These are phyloP conservation scores for Myrica gale DNA, from an alignment of 306 rosid species.

Conservation along the genomic window DNA sequence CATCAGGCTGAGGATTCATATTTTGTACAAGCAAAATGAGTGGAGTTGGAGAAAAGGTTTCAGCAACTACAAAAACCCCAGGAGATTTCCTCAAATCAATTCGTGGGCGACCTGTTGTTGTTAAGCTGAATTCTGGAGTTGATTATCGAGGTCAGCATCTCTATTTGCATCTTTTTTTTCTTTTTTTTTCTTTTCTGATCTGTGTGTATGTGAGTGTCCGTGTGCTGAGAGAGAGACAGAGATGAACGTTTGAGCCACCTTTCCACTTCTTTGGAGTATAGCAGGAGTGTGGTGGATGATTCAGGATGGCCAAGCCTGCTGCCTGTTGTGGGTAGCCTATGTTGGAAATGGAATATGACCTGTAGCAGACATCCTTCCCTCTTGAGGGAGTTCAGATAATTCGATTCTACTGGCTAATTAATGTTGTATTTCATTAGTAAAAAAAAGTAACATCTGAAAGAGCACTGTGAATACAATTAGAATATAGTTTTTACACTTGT, in stretches of 20 bases:
- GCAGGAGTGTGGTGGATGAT: neutral
- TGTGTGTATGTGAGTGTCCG: neutral
- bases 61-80: constrained; percentile 74
- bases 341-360: neutral
- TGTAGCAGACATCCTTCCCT: neutral
- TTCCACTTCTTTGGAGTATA: neutral
- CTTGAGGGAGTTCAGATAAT: neutral
- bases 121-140: constrained; percentile 88
- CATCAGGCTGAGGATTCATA: constrained; percentile 3
- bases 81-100: constrained; percentile 92
- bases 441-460: neutral
- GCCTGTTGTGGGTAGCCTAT: neutral
- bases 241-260: neutral
- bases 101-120: constrained; percentile 93
- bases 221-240: neutral
- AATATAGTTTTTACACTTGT: neutral
- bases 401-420: neutral
- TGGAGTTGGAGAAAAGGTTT: constrained; percentile 63
- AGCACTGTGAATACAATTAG: neutral
- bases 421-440: neutral
- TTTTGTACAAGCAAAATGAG: constrained; percentile 38
- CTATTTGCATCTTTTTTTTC: neutral
- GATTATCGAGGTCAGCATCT: constrained; percentile 70
- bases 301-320: neutral
- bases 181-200: neutral